Evolutionary conservation across 768 basidiomycete species (phyloP).

Genomic region (Suillus subalutaceus): DNA sequence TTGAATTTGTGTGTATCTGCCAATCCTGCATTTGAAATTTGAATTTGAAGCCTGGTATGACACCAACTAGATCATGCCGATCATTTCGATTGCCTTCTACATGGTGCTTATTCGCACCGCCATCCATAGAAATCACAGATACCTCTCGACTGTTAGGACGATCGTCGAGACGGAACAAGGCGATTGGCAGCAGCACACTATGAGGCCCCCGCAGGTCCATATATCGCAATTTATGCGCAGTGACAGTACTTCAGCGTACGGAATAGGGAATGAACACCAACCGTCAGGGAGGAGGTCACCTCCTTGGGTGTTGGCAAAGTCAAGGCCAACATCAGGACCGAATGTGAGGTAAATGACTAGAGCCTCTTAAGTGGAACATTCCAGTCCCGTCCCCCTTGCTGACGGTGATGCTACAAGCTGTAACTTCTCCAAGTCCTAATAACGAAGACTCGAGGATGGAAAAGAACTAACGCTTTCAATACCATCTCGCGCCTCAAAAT

Average conservation of each 20-base stretch:
- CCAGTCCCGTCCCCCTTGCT: too few species aligned
- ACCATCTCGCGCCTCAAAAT: slow-evolving; percentile 26
- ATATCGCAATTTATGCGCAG: not conserved
- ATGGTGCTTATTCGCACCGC: not conserved
- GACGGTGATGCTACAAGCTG: too few species aligned
- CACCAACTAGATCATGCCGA: not conserved
- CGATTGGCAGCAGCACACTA: not conserved
- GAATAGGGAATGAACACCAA: not conserved
- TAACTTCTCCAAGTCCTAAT: too few species aligned
- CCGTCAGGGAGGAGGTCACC: not conserved
- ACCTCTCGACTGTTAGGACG: not conserved
- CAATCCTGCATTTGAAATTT: too few species aligned
- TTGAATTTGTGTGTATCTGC: too few species aligned
- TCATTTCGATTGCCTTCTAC: not conserved
- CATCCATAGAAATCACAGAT: not conserved
- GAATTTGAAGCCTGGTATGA: too few species aligned
- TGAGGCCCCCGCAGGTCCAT: slow-evolving; percentile 8
- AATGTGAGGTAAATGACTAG: too few species aligned
- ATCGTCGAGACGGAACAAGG: not conserved
- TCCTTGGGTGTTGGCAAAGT: too few species aligned
- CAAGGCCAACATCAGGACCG: too few species aligned
- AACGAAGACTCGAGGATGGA: too few species aligned
- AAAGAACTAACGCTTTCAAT: too few species aligned
- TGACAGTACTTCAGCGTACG: not conserved
- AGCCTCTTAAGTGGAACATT: too few species aligned